A percentile compares a stretch with the other conserved stretches of the same genome.
Evolutionary conservation across 2,329 filamentous ascomycete species (phyloP).

Genomic region (Exophiala sp.): DNA sequence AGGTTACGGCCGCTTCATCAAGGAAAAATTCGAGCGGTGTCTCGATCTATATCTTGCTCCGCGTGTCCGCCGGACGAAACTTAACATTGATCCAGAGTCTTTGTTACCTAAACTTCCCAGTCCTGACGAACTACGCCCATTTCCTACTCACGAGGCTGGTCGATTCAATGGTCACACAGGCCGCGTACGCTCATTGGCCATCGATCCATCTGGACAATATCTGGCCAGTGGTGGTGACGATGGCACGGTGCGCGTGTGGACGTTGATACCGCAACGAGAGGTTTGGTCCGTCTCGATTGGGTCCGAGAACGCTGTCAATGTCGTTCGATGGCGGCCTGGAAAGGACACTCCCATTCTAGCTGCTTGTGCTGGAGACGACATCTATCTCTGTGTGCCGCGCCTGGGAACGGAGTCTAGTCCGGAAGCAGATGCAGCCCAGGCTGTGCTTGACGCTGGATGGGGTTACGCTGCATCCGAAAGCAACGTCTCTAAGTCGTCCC

Average conservation of each 20-base stretch:
- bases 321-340: constrained; percentile 82
- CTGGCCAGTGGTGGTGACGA: constrained; percentile 92
- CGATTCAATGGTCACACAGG: constrained; percentile 85
- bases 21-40: constrained; percentile 93
- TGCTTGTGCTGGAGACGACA: constrained; percentile 73
- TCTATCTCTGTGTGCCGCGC: constrained; percentile 77
- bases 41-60: constrained; percentile 93
- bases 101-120: constrained; percentile 87
- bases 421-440: constrained; percentile 60
- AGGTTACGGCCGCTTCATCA: constrained; percentile 81
- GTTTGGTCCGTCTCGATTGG: constrained; percentile 78
- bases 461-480: constrained; percentile 63
- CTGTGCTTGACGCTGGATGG: constrained; percentile 80
- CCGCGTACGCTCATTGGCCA: constrained; percentile 72
- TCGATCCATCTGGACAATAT: constrained; percentile 80
- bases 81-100: constrained; percentile 94
- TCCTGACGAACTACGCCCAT: constrained; percentile 88
- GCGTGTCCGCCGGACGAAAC: constrained; percentile 80
- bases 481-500: constrained; percentile 53
- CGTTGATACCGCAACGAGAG: constrained; percentile 76
- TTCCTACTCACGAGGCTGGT: constrained; percentile 83
- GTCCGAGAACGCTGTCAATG: constrained; percentile 67
- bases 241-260: constrained; percentile 86
- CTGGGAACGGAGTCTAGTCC: constrained; percentile 33
- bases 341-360: constrained; percentile 75